Evolutionary conservation across 768 basidiomycete species (phyloP), one percentile per base, ranked within the genome.

Genomic region (Podaxis rugospora): DNA sequence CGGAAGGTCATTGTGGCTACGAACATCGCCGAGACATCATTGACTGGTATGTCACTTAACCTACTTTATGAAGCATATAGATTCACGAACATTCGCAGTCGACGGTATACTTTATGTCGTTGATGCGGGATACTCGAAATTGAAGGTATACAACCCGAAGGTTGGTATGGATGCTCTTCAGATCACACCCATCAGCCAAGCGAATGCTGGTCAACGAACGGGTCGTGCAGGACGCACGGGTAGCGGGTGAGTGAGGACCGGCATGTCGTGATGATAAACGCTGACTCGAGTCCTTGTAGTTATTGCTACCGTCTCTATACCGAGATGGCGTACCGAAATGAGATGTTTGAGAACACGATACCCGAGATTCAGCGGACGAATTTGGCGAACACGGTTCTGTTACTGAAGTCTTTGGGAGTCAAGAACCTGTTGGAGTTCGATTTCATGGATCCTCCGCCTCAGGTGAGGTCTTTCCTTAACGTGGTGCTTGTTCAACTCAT

Each of bases 361-460:
- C 97, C 97, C 2, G 97, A 99, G 75, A 99, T 99, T 57, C 97
- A 99, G 72, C 81, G 97, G 50, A 99, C 97, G 9, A 98, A 99
- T 74, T 74, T 99, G 59, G 95, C 97, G 18, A 98, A 99, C 68
- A 99, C 96, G 0, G 97, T 98, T 0, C 75, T 98, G 21, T 75
- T 98, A 39, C 80, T 99, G 61, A 99, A 98, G 71, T 95, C 95
- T 2, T 80, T 99, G 4, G 96, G 97, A 9, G 97, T 99, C 44
- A 97, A 97, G 78, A 94, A 98, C 70, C 75, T 98, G 44, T 82
- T 99, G 21, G 96, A 99, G 74, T 99, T 98, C 69, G 96, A 98
- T 74, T 99, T 99, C 71, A 98, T 99, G 97, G 97, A 99, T 71
- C 97, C 97, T n/a, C 97, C 97, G 21, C 97, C 97, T n/a, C 95